Percentiles rank a stretch among this genome's conserved stretches.
Evolutionary conservation across 1,284 basidiomycete species (phyloP).

Genomic region (Boletus albobrunnescens): DNA sequence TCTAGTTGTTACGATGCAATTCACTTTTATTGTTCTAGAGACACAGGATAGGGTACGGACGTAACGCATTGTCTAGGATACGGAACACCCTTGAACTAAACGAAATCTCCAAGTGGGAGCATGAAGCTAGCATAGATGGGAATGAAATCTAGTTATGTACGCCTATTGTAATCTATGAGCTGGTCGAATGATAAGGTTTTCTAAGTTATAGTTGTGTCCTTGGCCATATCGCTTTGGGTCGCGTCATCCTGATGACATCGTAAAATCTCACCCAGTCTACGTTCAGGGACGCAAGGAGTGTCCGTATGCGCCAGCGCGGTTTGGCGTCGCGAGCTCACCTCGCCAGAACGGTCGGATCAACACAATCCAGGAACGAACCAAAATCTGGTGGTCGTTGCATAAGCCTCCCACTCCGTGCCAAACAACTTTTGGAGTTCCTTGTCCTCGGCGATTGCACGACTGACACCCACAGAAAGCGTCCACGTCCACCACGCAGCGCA

Average conservation of each 20-base stretch:
- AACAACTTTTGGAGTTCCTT: constrained; percentile 49
- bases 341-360: constrained; percentile 15
- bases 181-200: not conserved
- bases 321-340: constrained; percentile 2
- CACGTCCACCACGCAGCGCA: constrained; percentile 52
- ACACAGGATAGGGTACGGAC: too few relatives aligned
- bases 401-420: constrained; percentile 49
- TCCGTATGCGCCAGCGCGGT: not conserved
- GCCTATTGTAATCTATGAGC: not conserved
- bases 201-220: too few relatives aligned
- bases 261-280: not conserved
- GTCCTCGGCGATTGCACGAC: constrained; percentile 52
- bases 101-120: not conserved
- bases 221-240: not conserved
- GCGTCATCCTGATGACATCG: not conserved
- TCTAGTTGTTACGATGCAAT: not conserved
- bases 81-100: not conserved
- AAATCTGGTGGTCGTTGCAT: constrained; percentile 45
- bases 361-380: constrained; percentile 53
- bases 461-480: constrained; percentile 47
- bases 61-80: not conserved
- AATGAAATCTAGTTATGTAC: not conserved
- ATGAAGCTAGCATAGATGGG: not conserved
- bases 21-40: not conserved
- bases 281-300: not conserved